Evolutionary conservation across 805 yeast species (phyloP), one percentile per base, ranked within the genome.

Genomic region (Pichia eremophila): DNA sequence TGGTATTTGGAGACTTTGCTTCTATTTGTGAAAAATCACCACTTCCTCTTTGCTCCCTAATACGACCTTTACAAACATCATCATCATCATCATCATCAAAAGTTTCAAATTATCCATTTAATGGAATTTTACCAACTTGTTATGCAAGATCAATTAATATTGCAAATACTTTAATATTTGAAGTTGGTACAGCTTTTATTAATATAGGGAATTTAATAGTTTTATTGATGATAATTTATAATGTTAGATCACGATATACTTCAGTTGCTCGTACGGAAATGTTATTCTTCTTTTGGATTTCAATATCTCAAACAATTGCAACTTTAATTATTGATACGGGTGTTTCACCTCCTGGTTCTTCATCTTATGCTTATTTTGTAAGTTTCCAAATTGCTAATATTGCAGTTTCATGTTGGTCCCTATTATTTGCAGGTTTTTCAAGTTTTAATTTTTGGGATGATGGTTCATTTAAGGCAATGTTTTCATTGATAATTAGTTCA

Each of bases 401-500:
- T 0, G 79, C 89, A 12, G 82, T 85, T 0, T 74, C 81, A 34
- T 85, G 95, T 59, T 72, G 82, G 71, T 66, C 84, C 39, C 63
- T 91, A 46, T 67, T 85, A 60, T 70, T 79, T 46, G 82, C 83
- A 51, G 96, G 97, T 5, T 60, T 93, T 5, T 65, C 89, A 18
- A 90, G 91, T 18, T 88, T 88, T 63, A 93, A 89, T 63, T 66
- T 90, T 35, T 93, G 96, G 95, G 97, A 90, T 63, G 99, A 91
- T 64, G 97, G 97, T 18, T 83, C 96, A 1, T 59, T 63, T 17
- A 69, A 61, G 48, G 80, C 95, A 1, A 73, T 86, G 71, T 66
- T 78, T 62, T 59, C 71, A 4, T 63, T 85, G 39, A 71, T 87
- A 50, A 44, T 72, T 3, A 54, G 77, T 1, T 71, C 87, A n/a